Evolutionary conservation across 805 yeast species (phyloP), one percentile per base, ranked within the genome.

Genomic region (Ogataea trehaloabstinens): DNA sequence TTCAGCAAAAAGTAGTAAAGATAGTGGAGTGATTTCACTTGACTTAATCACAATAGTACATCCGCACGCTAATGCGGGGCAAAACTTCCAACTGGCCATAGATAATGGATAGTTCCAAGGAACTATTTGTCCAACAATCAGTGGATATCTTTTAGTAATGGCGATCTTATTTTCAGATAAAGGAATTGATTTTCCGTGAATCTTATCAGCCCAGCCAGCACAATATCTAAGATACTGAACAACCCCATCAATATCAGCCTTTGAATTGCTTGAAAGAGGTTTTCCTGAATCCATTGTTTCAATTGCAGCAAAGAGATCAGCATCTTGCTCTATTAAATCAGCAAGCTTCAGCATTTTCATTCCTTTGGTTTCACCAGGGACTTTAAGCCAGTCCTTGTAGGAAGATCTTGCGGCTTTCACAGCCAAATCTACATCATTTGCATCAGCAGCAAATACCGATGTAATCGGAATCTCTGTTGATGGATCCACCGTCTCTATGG

Each of bases 31-130:
- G 49, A 80, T 66, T 63, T 85, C 93, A 40, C 88, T 81, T 3
- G 87, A 73, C 62, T 85, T 85, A 59, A 85, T 72, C 31, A 85
- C 78, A 32, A 82, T 74, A 11, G 78, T 72, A 62, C 85, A 84
- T 38, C 93, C 93, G 37, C 86, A 82, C 29, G 90, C 88, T 47
- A 85, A 64, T 7, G 95, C 93, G 17, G 91, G 91, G 19, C 85
- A 87, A 55, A 85, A 68, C 61, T 85, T 84, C 93, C 93, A 85
- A 18, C 85, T 71, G 12, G 84, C 79, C 88, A 83, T 82, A 22
- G 73, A 66, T 50, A 80, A 60, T 21, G 87, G 86, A 56, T 77
- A 81, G 64, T 80, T 80, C 86, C 87, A 80, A 24, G 87, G 87
- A 41, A 81, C 77, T 49, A 80, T 77, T 58, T 78, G 81, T 10